Percentiles rank a stretch among this genome's conserved stretches.
These are phyloP conservation scores for Alternaria triticimaculans DNA, from an alignment of 2,329 filamentous ascomycete genomes.

Conservation along the genomic window DNA sequence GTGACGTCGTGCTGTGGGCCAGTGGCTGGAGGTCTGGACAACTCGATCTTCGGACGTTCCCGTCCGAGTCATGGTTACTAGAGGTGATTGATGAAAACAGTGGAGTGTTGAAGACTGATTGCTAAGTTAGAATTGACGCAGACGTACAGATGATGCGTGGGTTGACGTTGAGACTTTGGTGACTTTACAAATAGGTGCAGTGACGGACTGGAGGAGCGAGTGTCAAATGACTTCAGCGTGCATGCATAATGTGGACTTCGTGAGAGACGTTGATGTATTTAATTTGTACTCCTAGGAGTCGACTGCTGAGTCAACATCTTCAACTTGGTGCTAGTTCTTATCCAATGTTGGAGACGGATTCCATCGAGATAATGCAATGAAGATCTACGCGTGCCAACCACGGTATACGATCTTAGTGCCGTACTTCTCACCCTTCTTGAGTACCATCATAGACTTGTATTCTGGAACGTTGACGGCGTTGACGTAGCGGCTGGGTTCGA, in stretches of 20 bases:
- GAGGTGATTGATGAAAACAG: neutral
- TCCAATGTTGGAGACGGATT: neutral
- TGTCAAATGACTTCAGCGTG: neutral
- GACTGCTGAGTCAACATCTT: neutral
- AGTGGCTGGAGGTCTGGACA: neutral
- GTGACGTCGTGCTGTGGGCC: constrained; percentile 9
- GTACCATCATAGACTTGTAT: constrained; percentile 78
- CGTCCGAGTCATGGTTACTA: neutral
- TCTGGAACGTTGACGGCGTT: constrained; percentile 83
- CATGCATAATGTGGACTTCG: neutral
- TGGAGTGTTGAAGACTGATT: neutral
- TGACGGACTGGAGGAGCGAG: neutral
- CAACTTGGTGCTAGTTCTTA: neutral
- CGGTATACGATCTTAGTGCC: constrained; percentile 83
- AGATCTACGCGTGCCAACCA: constrained; percentile 70
- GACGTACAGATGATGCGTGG: neutral
- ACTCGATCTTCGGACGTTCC: neutral
- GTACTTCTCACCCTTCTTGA: constrained; percentile 86
- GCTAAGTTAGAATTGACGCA: neutral
- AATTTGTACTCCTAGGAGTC: neutral
- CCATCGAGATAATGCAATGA: neutral
- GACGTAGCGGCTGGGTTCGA: constrained; percentile 90
- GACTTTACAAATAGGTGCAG: neutral
- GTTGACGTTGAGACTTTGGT: neutral
- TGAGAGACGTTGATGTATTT: neutral